Evolutionary conservation across 208 protist genomes (phyloP).

Genomic region (Trypanosoma cruzi): DNA sequence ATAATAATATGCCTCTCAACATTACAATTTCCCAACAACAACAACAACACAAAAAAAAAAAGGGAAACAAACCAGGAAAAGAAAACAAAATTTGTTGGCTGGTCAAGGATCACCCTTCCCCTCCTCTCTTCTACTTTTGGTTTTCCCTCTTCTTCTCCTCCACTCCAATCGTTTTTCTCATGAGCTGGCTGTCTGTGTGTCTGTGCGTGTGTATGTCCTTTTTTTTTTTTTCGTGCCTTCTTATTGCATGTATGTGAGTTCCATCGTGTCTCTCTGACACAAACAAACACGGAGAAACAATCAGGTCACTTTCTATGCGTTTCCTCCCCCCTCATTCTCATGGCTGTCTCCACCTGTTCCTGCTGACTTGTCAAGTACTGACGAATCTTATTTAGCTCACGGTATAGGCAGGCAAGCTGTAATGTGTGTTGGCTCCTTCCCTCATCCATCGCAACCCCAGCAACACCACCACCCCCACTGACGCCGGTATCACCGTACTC

Average conservation of each 20-base stretch:
- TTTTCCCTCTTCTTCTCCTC: too few relatives aligned
- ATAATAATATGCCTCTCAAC: too few relatives aligned
- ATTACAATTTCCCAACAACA: too few relatives aligned
- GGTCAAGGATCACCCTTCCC: too few relatives aligned
- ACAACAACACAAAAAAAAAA: too few relatives aligned
- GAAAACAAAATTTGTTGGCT: too few relatives aligned
- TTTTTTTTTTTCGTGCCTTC: not conserved
- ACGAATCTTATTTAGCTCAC: slow-evolving; percentile 6
- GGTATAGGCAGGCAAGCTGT: slow-evolving; percentile 8
- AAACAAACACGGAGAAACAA: too few relatives aligned
- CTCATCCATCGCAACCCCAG: slow-evolving; percentile 9
- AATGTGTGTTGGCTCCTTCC: slow-evolving; percentile 15
- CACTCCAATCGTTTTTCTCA: too few relatives aligned
- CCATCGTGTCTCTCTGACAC: too few relatives aligned
- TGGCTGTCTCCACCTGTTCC: slow-evolving; percentile 12
- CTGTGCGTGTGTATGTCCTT: not conserved
- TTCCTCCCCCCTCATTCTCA: not conserved
- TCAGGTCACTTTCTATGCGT: not conserved
- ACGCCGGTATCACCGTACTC: slow-evolving; percentile 3
- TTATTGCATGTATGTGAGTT: not conserved
- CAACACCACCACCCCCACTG: slow-evolving; percentile 4
- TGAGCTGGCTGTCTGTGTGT: not conserved
- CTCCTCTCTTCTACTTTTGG: too few relatives aligned
- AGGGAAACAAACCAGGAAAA: too few relatives aligned
- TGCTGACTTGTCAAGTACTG: slow-evolving; percentile 11